Evolutionary conservation across 768 basidiomycete genomes (phyloP).

Genomic region (Neoboletus brunneissimus): DNA sequence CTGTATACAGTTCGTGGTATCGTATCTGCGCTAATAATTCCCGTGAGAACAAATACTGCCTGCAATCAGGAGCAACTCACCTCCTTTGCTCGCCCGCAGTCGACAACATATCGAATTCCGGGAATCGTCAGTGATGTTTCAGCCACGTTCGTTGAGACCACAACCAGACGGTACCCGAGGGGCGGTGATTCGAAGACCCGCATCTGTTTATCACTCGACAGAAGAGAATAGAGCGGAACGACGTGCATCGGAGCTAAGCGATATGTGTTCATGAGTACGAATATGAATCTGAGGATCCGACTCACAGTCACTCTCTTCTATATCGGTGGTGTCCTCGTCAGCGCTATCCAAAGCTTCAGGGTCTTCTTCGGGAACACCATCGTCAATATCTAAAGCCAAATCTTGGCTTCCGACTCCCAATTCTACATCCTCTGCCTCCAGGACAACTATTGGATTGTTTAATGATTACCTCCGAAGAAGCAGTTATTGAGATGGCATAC

Average conservation of each 20-base stretch:
- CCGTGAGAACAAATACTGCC: neutral
- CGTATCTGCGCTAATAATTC: conserved; percentile 69
- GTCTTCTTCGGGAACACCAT: conserved; percentile 57
- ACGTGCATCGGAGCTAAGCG: conserved; percentile 85
- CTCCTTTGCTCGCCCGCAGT: conserved; percentile 94
- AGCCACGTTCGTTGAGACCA: conserved; percentile 94
- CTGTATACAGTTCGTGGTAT: conserved; percentile 78
- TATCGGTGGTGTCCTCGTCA: conserved; percentile 53
- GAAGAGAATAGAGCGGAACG: conserved; percentile 88
- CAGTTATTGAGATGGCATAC: neutral
- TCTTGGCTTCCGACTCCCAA: conserved; percentile 51
- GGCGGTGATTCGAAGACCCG: conserved; percentile 87
- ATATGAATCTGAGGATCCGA: conserved; percentile 9
- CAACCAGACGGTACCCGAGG: conserved; percentile 76
- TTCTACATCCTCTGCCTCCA: conserved; percentile 82
- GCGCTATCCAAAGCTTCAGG: conserved; percentile 75
- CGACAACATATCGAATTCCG: conserved; percentile 96
- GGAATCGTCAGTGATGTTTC: conserved; percentile 98
- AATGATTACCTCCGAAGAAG: neutral
- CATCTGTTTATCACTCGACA: conserved; percentile 95
- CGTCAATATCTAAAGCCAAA: conserved; percentile 68
- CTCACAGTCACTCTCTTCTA: conserved; percentile 68
- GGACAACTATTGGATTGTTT: conserved; percentile 45
- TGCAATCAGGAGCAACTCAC: conserved; percentile 35
- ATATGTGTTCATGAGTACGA: neutral